Conservation (phyloP, 2,329 filamentous ascomycete species). For the Pseudodiploospora longispora region DNA sequence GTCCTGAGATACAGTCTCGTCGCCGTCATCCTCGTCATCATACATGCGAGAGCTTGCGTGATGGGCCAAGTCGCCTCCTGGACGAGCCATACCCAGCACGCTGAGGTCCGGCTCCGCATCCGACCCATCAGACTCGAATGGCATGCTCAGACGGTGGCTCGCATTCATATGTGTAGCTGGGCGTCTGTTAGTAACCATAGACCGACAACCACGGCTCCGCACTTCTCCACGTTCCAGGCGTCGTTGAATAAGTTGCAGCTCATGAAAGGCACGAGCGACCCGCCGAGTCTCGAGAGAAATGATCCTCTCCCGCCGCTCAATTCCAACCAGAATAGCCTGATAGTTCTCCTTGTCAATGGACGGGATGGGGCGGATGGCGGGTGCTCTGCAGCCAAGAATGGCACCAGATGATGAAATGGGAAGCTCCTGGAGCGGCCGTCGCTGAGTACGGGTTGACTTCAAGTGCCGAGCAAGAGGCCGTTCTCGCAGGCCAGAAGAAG, state of each 20-base stretch:
- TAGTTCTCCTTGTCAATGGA: conserved; percentile 21
- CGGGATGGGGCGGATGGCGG: conserved; percentile 16
- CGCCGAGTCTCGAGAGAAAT: conserved; percentile 5
- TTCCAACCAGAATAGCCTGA: conserved; percentile 9
- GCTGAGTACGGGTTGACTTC: conserved; percentile 10
- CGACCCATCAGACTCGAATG: conserved; percentile 27
- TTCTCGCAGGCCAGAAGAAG: too few relatives aligned
- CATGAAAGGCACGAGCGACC: conserved; percentile 6
- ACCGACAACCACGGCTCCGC: neutral
- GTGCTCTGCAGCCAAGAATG: conserved; percentile 13
- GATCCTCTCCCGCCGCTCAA: conserved; percentile 10
- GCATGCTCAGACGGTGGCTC: conserved; percentile 28
- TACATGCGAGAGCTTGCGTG: conserved; percentile 24
- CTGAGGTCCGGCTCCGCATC: conserved; percentile 30
- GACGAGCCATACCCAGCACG: conserved; percentile 26
- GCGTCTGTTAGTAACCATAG: conserved; percentile 9
- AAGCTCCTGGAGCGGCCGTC: conserved; percentile 20
- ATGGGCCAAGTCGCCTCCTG: conserved; percentile 17
- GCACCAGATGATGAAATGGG: conserved; percentile 14
- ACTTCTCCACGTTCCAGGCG: neutral
- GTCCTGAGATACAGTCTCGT: conserved; percentile 21
- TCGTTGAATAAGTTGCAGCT: conserved; percentile 4
- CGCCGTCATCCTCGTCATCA: conserved; percentile 15
- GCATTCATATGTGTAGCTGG: conserved; percentile 21
- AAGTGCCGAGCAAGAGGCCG: too few relatives aligned